phyloP scores from a whole-genome alignment of 2,329 filamentous ascomycete species.

The Curvularia sp. region DNA sequence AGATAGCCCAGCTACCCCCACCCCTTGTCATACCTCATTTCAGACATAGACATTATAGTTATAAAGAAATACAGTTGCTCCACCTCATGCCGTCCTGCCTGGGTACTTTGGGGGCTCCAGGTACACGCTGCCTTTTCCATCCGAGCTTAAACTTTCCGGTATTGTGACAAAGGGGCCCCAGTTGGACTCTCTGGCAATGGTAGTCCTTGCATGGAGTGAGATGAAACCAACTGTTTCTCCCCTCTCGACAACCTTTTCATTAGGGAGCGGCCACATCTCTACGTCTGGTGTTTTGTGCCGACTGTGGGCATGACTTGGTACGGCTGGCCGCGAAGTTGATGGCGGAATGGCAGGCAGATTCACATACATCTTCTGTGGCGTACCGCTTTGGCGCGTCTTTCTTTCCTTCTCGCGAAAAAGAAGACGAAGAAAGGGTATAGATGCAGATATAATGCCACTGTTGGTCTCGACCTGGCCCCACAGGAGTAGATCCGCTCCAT shows the following conservation, averaged over 20 bases:
- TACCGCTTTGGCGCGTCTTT: constrained; percentile 18
- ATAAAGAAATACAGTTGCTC: background rate
- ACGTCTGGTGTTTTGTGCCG: constrained; percentile 30
- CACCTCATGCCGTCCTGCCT: constrained; percentile 26
- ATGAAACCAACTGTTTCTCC: constrained; percentile 7
- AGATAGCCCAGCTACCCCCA: constrained; percentile 36
- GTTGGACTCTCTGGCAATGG: constrained; percentile 21
- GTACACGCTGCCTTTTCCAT: constrained; percentile 29
- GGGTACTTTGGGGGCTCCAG: constrained; percentile 23
- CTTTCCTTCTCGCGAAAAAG: constrained; percentile 45
- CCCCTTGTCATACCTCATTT: background rate
- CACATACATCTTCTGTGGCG: constrained; percentile 20
- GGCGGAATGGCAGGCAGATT: constrained; percentile 24
- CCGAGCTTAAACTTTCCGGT: constrained; percentile 38
- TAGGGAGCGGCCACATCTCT: constrained; percentile 31
- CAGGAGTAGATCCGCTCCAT: constrained; percentile 49
- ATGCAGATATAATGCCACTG: constrained; percentile 56
- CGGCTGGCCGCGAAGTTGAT: constrained; percentile 18
- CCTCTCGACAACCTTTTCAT: constrained; percentile 4
- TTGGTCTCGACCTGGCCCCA: constrained; percentile 59
- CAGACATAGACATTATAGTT: constrained; percentile 3
- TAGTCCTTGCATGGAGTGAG: constrained; percentile 17
- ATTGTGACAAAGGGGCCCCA: constrained; percentile 48
- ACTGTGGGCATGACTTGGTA: constrained; percentile 12
- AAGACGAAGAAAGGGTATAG: constrained; percentile 54